phyloP scores from a whole-genome alignment of 129 eudicot genomes.

The Helianthus tuberosus region DNA sequence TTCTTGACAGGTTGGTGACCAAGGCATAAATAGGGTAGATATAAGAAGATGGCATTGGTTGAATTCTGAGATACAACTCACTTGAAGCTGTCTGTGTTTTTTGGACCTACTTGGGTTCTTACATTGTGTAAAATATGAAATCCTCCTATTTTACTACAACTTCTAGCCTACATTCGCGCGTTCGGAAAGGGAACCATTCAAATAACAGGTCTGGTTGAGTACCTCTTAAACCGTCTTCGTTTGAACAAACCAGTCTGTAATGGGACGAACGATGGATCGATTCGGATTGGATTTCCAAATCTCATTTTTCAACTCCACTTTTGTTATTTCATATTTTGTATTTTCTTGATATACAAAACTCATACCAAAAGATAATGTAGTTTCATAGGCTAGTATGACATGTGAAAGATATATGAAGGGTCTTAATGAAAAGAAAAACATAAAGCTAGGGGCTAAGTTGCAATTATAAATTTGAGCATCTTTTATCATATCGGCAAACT shows the following conservation, averaged over 20 bases:
- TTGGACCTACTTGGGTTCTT: conserved; percentile 3
- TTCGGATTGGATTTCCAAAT: no score
- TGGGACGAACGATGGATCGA: no score
- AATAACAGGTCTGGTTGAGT: no score
- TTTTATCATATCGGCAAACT: conserved; percentile 6
- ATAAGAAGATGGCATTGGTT: conserved; percentile 28
- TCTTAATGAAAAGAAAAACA: not conserved
- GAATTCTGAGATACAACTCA: conserved; percentile 20
- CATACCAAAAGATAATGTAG: no score
- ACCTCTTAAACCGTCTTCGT: no score
- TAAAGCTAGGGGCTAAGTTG: conserved; percentile 2
- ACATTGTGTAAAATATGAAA: not conserved
- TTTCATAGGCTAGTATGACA: not conserved
- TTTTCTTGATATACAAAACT: no score
- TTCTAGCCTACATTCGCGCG: no score
- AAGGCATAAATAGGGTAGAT: conserved; percentile 33
- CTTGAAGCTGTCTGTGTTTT: conserved; percentile 10
- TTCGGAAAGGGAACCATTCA: no score
- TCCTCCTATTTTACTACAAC: not conserved
- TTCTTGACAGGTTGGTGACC: conserved; percentile 28
- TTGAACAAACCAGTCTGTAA: no score
- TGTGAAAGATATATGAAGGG: not conserved
- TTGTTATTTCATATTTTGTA: no score
- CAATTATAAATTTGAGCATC: conserved; percentile 1
- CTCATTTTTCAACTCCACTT: no score